These are phyloP conservation scores for Penicillium angulare DNA, from an alignment of 495 filamentous ascomycete species.

Conservation along the genomic window DNA sequence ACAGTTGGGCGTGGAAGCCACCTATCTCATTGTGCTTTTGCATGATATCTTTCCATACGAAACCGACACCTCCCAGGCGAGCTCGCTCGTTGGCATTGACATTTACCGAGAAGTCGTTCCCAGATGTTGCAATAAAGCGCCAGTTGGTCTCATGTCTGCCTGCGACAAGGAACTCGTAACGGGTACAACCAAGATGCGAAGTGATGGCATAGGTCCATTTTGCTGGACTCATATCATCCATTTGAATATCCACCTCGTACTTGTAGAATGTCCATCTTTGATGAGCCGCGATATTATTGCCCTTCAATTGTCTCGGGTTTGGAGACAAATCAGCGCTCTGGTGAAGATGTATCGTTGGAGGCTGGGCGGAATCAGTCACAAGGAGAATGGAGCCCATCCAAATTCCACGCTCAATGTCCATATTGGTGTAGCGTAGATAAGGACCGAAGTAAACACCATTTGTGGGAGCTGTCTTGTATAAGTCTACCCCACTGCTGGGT, in stretches of 20 bases:
- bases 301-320: conserved; percentile 85
- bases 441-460: conserved; percentile 99
- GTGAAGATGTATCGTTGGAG: conserved; percentile 95
- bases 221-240: conserved; percentile 77
- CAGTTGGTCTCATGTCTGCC: conserved; percentile 86
- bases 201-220: conserved; percentile 99
- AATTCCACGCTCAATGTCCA: conserved; percentile 87
- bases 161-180: conserved; percentile 97
- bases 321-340: conserved; percentile 87
- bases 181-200: conserved; percentile 91
- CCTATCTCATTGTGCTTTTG: conserved; percentile 96
- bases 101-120: conserved; percentile 89
- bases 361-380: conserved; percentile 87
- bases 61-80: conserved; percentile 80
- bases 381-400: conserved; percentile 86
- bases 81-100: conserved; percentile 82
- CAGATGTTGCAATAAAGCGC: conserved; percentile 95
- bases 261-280: conserved; percentile 95
- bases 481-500: conserved; percentile 79
- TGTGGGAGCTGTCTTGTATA: conserved; percentile 89
- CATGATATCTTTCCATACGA: conserved; percentile 99
- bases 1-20: conserved; percentile 91
- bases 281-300: conserved; percentile 80
- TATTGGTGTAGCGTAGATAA: conserved; percentile 93
- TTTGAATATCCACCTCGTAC: conserved; percentile 88